phyloP scores from a whole-genome alignment of 306 rosid species.

The Canavalia gladiata region DNA sequence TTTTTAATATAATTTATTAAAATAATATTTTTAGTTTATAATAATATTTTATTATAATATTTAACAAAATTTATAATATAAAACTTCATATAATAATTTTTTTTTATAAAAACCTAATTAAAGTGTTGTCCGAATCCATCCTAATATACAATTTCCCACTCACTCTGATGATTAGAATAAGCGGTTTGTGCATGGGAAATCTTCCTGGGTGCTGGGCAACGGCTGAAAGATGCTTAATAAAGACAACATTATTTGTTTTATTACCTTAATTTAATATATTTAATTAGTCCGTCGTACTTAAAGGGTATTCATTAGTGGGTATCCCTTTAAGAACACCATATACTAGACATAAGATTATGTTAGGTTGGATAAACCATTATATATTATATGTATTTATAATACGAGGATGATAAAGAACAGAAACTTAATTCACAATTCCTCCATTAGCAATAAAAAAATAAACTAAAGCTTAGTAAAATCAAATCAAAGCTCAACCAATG shows the following conservation, averaged over 20 bases:
- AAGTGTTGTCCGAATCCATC: too few relatives aligned
- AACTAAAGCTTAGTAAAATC: not conserved
- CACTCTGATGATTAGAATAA: not conserved
- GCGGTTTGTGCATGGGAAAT: slow-evolving; percentile 1
- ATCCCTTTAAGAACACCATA: slow-evolving; percentile 39
- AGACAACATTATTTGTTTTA: slow-evolving; percentile 39
- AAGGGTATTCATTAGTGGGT: slow-evolving; percentile 42
- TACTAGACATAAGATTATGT: slow-evolving; percentile 5
- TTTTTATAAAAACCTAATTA: too few relatives aligned
- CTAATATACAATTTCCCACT: too few relatives aligned
- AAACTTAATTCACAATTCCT: not conserved
- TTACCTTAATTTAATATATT: slow-evolving; percentile 11
- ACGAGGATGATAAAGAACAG: slow-evolving; percentile 20
- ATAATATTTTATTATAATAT: too few relatives aligned
- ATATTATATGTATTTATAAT: not conserved
- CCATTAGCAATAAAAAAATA: slow-evolving; percentile 6
- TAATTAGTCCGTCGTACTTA: not conserved
- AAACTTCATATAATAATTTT: too few relatives aligned
- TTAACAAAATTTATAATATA: too few relatives aligned
- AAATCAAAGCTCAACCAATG: slow-evolving; percentile 9
- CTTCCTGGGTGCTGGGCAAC: slow-evolving; percentile 41
- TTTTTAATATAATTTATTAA: too few relatives aligned
- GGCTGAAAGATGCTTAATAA: slow-evolving; percentile 40
- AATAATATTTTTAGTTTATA: too few relatives aligned
- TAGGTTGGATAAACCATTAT: slow-evolving; percentile 49